A percentile compares a stretch with the other conserved stretches of the same genome.
Evolutionary conservation across 192 early-diverging fungal species (phyloP).

Genomic region (Irineochytrium annulatum): DNA sequence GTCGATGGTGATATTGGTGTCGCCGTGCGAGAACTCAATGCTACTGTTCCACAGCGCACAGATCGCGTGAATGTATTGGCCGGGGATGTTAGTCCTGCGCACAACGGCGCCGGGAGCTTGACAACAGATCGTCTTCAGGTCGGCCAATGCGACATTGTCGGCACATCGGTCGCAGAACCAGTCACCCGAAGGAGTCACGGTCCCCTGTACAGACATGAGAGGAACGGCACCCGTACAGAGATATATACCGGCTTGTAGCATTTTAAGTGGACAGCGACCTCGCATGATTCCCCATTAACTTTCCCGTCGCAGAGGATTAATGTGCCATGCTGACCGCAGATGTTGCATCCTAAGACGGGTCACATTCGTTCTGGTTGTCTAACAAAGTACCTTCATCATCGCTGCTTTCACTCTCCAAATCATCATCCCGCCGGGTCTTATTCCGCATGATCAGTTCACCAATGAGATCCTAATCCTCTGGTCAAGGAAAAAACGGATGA

Average conservation of each 20-base stretch:
- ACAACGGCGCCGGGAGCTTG: conserved; percentile 3
- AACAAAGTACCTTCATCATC: too few relatives aligned
- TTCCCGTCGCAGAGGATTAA: conserved; percentile 6
- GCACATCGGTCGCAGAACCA: conserved; percentile 12
- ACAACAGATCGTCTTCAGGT: conserved; percentile 14
- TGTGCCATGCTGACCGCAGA: not conserved
- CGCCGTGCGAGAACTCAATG: conserved; percentile 5
- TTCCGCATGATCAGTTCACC: too few relatives aligned
- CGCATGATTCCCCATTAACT: conserved; percentile 3
- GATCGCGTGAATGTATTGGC: conserved; percentile 16
- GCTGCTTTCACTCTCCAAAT: too few relatives aligned
- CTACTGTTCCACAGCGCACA: conserved; percentile 19
- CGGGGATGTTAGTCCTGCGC: conserved; percentile 11
- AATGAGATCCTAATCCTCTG: too few relatives aligned
- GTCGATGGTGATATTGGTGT: conserved; percentile 2
- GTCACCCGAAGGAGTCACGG: not conserved
- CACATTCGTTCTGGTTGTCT: too few relatives aligned
- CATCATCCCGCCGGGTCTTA: too few relatives aligned
- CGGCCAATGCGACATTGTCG: conserved; percentile 4
- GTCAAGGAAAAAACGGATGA: too few relatives aligned
- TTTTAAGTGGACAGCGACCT: not conserved
- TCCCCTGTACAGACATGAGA: too few relatives aligned
- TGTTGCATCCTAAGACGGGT: not conserved
- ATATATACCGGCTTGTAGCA: conserved; percentile 14
- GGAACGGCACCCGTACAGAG: not conserved